These are phyloP conservation scores for Daedaleopsis nitida DNA, from an alignment of 768 basidiomycete genomes.

Conservation along the genomic window DNA sequence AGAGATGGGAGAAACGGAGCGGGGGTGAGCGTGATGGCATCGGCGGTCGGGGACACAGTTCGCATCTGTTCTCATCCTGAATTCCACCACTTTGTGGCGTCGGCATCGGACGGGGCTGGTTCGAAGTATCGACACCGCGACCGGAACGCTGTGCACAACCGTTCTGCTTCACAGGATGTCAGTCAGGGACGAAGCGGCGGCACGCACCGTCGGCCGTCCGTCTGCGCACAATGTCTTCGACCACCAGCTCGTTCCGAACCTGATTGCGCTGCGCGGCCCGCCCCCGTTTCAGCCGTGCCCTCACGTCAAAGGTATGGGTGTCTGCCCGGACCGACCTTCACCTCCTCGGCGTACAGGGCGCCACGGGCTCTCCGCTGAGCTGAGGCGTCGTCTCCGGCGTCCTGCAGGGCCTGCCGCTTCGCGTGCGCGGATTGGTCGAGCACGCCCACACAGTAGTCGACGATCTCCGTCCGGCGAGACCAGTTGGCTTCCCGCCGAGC, in stretches of 20 bases:
- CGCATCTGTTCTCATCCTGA: slow-evolving; percentile 21
- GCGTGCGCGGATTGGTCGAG: slow-evolving; percentile 65
- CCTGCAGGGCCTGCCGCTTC: slow-evolving; percentile 50
- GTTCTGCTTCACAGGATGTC: slow-evolving; percentile 17
- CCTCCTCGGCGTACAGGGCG: slow-evolving; percentile 63
- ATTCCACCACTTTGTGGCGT: slow-evolving; percentile 61
- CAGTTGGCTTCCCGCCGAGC: slow-evolving; percentile 44
- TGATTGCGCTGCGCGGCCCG: slow-evolving; percentile 57
- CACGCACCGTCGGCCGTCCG: slow-evolving; percentile 70
- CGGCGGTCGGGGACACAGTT: slow-evolving; percentile 14
- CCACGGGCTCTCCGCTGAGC: slow-evolving; percentile 55
- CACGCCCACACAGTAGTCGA: slow-evolving; percentile 73
- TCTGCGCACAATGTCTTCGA: slow-evolving; percentile 71
- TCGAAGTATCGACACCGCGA: slow-evolving; percentile 80
- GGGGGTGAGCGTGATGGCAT: slow-evolving; percentile 1
- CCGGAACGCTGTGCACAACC: slow-evolving; percentile 59
- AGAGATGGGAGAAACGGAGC: neutral
- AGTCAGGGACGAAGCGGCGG: slow-evolving; percentile 3
- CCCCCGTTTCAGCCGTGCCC: neutral
- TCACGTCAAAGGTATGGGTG: slow-evolving; percentile 3
- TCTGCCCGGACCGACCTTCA: slow-evolving; percentile 53
- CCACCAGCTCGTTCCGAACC: slow-evolving; percentile 70
- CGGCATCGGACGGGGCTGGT: slow-evolving; percentile 60
- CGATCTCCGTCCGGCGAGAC: slow-evolving; percentile 71
- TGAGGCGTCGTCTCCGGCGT: slow-evolving; percentile 44